These are phyloP conservation scores for Syncephalastrum monosporum DNA, from an alignment of 371 early-diverging fungal genomes.

Conservation along the genomic window DNA sequence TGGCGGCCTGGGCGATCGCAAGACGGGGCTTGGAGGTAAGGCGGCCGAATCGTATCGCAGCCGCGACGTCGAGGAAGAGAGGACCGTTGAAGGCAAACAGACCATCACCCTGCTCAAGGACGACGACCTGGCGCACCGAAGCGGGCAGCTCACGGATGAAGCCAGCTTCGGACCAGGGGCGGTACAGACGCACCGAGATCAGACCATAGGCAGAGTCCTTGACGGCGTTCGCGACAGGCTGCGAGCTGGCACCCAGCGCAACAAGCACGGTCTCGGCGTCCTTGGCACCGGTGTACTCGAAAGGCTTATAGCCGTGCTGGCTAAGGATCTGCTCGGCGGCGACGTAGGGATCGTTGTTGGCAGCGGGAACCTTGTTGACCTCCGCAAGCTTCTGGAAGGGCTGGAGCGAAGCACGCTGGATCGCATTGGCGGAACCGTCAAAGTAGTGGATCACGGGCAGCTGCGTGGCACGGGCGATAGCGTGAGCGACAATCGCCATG, in stretches of 20 bases:
- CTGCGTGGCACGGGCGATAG: slow-evolving; percentile 51
- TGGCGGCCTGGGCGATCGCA: slow-evolving; percentile 45
- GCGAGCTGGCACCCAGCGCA: slow-evolving; percentile 59
- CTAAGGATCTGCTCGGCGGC: slow-evolving; percentile 52
- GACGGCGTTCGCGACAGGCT: slow-evolving; percentile 46
- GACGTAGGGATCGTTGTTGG: slow-evolving; percentile 30
- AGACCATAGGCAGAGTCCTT: slow-evolving; percentile 58
- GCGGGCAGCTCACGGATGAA: slow-evolving; percentile 68
- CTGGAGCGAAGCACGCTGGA: slow-evolving; percentile 48
- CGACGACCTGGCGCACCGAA: slow-evolving; percentile 53
- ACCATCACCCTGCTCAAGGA: slow-evolving; percentile 61
- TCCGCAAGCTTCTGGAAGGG: slow-evolving; percentile 43
- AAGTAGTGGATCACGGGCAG: slow-evolving; percentile 78
- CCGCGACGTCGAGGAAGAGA: slow-evolving; percentile 68
- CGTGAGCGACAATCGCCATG: slow-evolving; percentile 68
- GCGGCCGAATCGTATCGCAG: slow-evolving; percentile 64
- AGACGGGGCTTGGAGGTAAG: slow-evolving; percentile 37
- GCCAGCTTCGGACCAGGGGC: slow-evolving; percentile 79
- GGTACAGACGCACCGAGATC: slow-evolving; percentile 71
- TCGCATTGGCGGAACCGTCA: slow-evolving; percentile 61
- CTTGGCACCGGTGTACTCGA: slow-evolving; percentile 77
- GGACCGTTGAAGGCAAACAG: slow-evolving; percentile 58
- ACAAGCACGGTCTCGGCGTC: slow-evolving; percentile 78
- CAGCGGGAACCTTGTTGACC: slow-evolving; percentile 4
- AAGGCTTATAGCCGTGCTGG: slow-evolving; percentile 64